These are phyloP conservation scores for Agaricus blazei DNA, from an alignment of 768 basidiomycete genomes.

Conservation along the genomic window DNA sequence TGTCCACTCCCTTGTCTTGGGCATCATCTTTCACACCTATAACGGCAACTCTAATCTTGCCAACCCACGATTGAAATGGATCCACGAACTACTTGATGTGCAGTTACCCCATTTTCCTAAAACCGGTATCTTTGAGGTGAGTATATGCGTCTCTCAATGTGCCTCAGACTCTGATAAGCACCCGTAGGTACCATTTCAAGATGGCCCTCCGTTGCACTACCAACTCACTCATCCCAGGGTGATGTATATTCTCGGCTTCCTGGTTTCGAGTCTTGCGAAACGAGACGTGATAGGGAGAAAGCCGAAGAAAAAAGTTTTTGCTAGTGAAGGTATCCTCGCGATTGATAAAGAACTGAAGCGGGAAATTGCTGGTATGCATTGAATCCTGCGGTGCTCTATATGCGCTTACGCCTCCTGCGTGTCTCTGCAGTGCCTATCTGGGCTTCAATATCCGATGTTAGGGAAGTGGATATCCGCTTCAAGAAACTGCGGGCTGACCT, in stretches of 20 bases:
- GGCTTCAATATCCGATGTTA: constrained; percentile 46
- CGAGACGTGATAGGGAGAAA: constrained; percentile 70
- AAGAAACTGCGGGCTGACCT: constrained; percentile 68
- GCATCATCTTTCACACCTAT: constrained; percentile 59
- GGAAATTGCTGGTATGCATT: constrained; percentile 32
- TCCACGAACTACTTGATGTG: constrained; percentile 66
- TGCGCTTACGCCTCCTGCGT: constrained; percentile 9
- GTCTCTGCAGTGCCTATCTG: constrained; percentile 44
- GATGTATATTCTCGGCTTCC: constrained; percentile 59
- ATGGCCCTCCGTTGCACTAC: constrained; percentile 42
- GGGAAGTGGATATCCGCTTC: constrained; percentile 42
- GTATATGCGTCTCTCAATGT: constrained; percentile 2
- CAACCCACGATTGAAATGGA: constrained; percentile 44
- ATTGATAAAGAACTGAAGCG: constrained; percentile 43
- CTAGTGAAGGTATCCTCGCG: constrained; percentile 51
- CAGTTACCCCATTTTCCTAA: constrained; percentile 20
- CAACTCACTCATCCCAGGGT: constrained; percentile 66
- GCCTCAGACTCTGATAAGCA: constrained; percentile 12
- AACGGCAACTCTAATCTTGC: constrained; percentile 43
- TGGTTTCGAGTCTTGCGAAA: constrained; percentile 61
- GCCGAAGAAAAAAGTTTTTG: constrained; percentile 69
- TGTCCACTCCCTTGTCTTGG: constrained; percentile 59
- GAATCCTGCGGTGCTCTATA: background rate
- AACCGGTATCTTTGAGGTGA: constrained; percentile 30
- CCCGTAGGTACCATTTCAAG: constrained; percentile 29